These are phyloP conservation scores for Botrytis hyacinthi DNA, from an alignment of 2,329 filamentous ascomycete species.

Conservation along the genomic window DNA sequence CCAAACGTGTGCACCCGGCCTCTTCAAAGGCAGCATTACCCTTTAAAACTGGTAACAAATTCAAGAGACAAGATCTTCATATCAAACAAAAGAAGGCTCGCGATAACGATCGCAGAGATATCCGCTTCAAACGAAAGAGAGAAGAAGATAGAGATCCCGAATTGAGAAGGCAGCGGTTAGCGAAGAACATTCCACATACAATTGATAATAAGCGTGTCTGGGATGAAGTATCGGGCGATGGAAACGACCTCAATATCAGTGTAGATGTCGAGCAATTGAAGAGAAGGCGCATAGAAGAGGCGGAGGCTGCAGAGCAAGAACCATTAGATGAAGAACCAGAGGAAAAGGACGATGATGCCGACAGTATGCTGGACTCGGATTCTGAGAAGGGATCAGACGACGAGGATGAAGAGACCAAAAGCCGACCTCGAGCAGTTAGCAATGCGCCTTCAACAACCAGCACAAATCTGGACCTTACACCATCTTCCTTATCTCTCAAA, in stretches of 20 bases:
- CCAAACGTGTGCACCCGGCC: slow-evolving; percentile 44
- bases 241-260: slow-evolving; percentile 52
- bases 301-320: slow-evolving; percentile 48
- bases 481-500: slow-evolving; percentile 57
- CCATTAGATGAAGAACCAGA: slow-evolving; percentile 43
- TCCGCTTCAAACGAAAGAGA: slow-evolving; percentile 74
- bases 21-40: slow-evolving; percentile 47
- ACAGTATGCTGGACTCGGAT: slow-evolving; percentile 77
- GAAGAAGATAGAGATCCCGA: slow-evolving; percentile 82
- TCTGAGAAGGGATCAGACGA: slow-evolving; percentile 46
- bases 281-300: slow-evolving; percentile 52
- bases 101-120: slow-evolving; percentile 72
- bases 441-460: slow-evolving; percentile 56
- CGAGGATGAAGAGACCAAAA: slow-evolving; percentile 47
- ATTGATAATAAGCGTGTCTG: slow-evolving; percentile 87
- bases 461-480: slow-evolving; percentile 63
- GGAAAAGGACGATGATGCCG: slow-evolving; percentile 55
- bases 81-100: slow-evolving; percentile 75
- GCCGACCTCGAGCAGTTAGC: slow-evolving; percentile 38
- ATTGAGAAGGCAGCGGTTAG: slow-evolving; percentile 69
- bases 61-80: slow-evolving; percentile 73
- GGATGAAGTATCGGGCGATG: slow-evolving; percentile 71
- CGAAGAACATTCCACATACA: slow-evolving; percentile 75
- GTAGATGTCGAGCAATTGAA: slow-evolving; percentile 61
- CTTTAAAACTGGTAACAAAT: slow-evolving; percentile 69